Evolutionary conservation across 306 rosid genomes (phyloP), one percentile per base, ranked within the genome.

Genomic region (Castanospermum australe): DNA sequence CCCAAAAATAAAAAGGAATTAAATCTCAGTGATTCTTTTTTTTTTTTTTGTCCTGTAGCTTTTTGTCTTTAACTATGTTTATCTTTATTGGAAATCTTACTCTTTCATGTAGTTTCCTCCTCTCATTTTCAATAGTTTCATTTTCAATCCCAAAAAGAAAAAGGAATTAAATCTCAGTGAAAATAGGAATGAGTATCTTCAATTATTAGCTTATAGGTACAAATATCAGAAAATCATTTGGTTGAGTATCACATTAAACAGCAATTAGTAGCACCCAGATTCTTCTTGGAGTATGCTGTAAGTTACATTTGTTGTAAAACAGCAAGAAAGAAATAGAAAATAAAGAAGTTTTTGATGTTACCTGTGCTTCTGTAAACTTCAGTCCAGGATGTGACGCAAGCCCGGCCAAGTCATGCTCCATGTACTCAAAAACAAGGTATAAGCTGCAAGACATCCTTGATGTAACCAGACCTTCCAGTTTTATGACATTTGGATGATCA

Each of bases 391-490:
- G 93, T 41, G 97, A 93, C 41, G 98, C 97, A 71, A 93, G 97
- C 71, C 98, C 98, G 1, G 98, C 94, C 82, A 93, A 82, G 83
- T 93, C 98, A 84, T 93, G 98, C 73, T 93, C 98, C 98, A 93
- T 93, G 88, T 93, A 93, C 94, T 93, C 98, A 28, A 93, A 91
- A 66, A 93, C 98, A 86, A 93, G 98, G 89, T 93, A 93, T 71
- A 93, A 82, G 84, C 97, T 93, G 93, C 98, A 93, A 47, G 98
- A 93, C 98, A 93, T 93, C 85, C 98, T 91, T 83, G 98, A 93
- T 7, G 98, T 93, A 54, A 93, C 98, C 67, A 93, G 83, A 78
- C 98, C 98, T 84, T 91, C 97, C 60, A 93, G 81, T 83, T 91
- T 93, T 77, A 93, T 91, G 61, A 93, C 93, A 83, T 93, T 93